These are phyloP conservation scores for Mycena sp. DNA, from an alignment of 1,284 basidiomycete genomes.

Conservation along the genomic window DNA sequence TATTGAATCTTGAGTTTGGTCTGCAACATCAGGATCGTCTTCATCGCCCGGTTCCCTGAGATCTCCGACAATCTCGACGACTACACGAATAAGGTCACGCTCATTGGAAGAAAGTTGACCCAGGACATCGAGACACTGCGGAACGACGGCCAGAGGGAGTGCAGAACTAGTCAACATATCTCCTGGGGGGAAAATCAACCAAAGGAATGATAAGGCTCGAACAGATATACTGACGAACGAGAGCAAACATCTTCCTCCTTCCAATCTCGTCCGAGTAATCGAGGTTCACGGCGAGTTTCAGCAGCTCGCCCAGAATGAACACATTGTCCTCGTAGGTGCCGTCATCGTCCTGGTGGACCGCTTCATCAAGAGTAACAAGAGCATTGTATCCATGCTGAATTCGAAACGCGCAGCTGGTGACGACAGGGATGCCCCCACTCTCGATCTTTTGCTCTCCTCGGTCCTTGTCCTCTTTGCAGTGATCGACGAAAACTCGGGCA, in stretches of 20 bases:
- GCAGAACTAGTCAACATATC: conserved; percentile 87
- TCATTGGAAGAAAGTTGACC: conserved; percentile 83
- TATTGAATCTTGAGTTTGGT: conserved; percentile 31
- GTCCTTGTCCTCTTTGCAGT: conserved; percentile 78
- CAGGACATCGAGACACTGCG: conserved; percentile 88
- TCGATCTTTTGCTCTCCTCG: conserved; percentile 63
- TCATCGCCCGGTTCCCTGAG: conserved; percentile 73
- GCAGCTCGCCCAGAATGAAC: conserved; percentile 78
- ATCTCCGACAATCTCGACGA: conserved; percentile 92
- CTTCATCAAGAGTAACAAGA: conserved; percentile 57
- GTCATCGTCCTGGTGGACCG: conserved; percentile 45
- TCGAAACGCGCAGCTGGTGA: conserved; percentile 85
- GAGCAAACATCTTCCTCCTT: conserved; percentile 88
- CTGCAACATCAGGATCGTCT: conserved; percentile 52
- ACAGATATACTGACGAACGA: conserved; percentile 72
- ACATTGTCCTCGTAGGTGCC: conserved; percentile 59
- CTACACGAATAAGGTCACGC: conserved; percentile 89
- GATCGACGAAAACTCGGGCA: conserved; percentile 85
- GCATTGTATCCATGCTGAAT: conserved; percentile 83
- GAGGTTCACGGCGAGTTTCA: conserved; percentile 83
- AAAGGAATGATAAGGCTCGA: conserved; percentile 19
- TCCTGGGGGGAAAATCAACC: conserved; percentile 51
- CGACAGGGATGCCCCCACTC: conserved; percentile 81
- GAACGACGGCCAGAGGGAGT: conserved; percentile 62
- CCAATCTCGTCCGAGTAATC: conserved; percentile 97